These are phyloP conservation scores for Colletotrichum destructivum DNA, from an alignment of 2,329 filamentous ascomycete species.

Conservation along the genomic window DNA sequence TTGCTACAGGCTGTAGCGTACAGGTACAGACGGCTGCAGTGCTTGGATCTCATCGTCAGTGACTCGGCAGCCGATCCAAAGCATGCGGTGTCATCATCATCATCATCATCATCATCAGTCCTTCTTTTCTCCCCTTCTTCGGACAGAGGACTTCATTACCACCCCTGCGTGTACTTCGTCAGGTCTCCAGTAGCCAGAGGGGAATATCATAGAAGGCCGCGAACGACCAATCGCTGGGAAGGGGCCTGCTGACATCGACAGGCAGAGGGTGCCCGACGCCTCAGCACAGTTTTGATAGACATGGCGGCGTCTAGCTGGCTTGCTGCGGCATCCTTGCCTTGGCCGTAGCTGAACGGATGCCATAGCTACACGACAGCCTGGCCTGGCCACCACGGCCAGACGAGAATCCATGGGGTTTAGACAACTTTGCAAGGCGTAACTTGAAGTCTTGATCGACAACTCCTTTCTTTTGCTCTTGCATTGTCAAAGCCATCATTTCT, in stretches of 20 bases:
- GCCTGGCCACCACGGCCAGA: too few relatives aligned
- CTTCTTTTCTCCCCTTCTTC: background rate
- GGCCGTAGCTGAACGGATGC: too few relatives aligned
- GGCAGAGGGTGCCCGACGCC: too few relatives aligned
- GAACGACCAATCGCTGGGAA: slow-evolving; percentile 13
- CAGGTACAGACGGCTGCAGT: background rate
- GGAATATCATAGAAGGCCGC: slow-evolving; percentile 9
- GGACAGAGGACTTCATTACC: background rate
- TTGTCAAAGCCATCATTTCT: background rate
- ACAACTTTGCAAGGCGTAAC: slow-evolving; percentile 21
- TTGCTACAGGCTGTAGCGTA: background rate
- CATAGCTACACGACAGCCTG: too few relatives aligned
- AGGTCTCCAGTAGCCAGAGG: slow-evolving; percentile 11
- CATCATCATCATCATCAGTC: background rate
- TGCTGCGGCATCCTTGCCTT: too few relatives aligned
- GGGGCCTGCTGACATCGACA: too few relatives aligned
- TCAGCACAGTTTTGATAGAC: background rate
- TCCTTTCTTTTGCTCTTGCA: background rate
- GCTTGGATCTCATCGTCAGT: background rate
- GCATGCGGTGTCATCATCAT: background rate
- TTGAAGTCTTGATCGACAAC: slow-evolving; percentile 1
- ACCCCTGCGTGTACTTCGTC: background rate
- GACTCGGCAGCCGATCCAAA: background rate
- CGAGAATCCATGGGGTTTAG: background rate
- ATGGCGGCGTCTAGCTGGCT: too few relatives aligned